Conservation (phyloP, 192 early-diverging fungal genomes). For the Umbelopsis sp. region DNA sequence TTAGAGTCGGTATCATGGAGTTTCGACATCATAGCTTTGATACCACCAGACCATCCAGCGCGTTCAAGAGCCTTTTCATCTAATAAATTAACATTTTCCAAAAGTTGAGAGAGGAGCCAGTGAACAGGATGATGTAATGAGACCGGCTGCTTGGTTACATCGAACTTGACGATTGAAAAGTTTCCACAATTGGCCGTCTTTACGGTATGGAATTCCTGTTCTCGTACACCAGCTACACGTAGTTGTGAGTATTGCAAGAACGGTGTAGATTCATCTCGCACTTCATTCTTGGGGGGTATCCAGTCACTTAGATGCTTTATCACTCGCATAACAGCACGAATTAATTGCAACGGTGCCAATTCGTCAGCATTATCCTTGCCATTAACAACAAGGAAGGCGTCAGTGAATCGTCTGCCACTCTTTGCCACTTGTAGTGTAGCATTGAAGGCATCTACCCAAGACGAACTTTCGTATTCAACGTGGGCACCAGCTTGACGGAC, state of each 20-base stretch:
- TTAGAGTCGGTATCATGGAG: constrained; percentile 18
- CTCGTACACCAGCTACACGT: constrained; percentile 6
- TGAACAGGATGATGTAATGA: constrained; percentile 88
- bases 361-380: not conserved
- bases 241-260: constrained; percentile 17
- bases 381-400: constrained; percentile 46
- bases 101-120: constrained; percentile 82
- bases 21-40: constrained; percentile 7
- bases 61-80: constrained; percentile 54
- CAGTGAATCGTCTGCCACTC: constrained; percentile 73
- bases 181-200: constrained; percentile 36
- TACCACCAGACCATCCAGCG: constrained; percentile 48
- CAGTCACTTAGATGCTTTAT: constrained; percentile 58
- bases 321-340: constrained; percentile 38
- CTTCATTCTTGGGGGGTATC: constrained; percentile 43
- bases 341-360: not conserved
- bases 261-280: constrained; percentile 5
- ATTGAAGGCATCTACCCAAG: constrained; percentile 93
- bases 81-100: constrained; percentile 66
- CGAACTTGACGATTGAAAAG: constrained; percentile 52
- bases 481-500: constrained; percentile 74
- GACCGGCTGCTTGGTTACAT: constrained; percentile 58
- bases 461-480: constrained; percentile 90
- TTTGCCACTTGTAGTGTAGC: constrained; percentile 81
- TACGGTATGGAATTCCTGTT: constrained; percentile 38